Evolutionary conservation across 345 rosid genomes (phyloP), one percentile per base, ranked within the genome.

Genomic region (Citrus cavaleriei): DNA sequence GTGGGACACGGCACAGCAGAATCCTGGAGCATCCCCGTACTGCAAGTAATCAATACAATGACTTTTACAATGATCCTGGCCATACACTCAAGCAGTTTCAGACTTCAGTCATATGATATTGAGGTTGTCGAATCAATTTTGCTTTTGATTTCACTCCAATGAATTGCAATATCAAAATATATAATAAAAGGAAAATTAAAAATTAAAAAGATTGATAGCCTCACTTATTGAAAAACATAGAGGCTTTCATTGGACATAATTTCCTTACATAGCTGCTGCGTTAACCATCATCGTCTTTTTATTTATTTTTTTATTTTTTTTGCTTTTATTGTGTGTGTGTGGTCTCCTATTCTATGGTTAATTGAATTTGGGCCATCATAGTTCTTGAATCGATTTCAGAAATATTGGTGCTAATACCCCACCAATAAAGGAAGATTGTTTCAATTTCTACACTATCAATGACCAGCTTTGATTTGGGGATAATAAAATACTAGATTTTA

Each of bases 1-100:
- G 78, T 71, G 80, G 81, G 85, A 18, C 81, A 55, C 35, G 9
- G 65, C 77, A 24, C 9, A 69, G 62, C 60, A 77, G 84, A 88
- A 82, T 90, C 90, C 81, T 10, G 73, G n/a, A 73, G 69, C 19
- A 54, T 83, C 58, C 86, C 85, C 2, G 70, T 74, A 63, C 73
- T 69, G 75, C 86, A 86, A 83, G 88, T 32, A 85, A 86, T 75
- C 81, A 69, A 6, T 40, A 63, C 61, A 37, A 25, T 70, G 78
- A 84, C 78, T 35, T 72, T 34, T 13, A 54, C 37, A 57, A 60
- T 25, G 30, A 86, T 88, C 91, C 1, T 60, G 42, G 32, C 84
- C 91, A 37, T 82, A 38, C 82, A 83, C 68, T n/a, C 68, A 16
- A 32, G 54, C 66, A 1, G 5, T 16, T 24, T 6, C 49, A 0